Evolutionary conservation across 139 green algal species (phyloP).

Genomic region (Axilococcus clingmanii): DNA sequence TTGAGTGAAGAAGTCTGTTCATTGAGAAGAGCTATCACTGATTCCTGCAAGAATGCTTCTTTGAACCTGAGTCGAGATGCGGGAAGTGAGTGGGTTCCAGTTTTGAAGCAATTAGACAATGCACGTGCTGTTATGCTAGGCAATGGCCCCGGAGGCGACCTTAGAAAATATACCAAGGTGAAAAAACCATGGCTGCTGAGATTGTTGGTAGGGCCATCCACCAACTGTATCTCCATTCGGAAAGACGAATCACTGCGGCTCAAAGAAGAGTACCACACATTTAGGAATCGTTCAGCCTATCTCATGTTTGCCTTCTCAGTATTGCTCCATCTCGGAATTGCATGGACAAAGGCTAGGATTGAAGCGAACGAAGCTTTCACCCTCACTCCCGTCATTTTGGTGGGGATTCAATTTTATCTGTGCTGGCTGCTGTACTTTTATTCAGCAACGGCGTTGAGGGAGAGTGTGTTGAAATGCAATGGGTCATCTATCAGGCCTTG

Average conservation of each 20-base stretch:
- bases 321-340: conserved; percentile 35
- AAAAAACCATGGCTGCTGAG: conserved; percentile 43
- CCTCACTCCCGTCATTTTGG: conserved; percentile 58
- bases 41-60: conserved; percentile 1
- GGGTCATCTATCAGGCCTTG: conserved; percentile 82
- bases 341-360: conserved; percentile 23
- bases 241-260: conserved; percentile 36
- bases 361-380: conserved; percentile 23
- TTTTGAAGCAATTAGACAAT: conserved; percentile 29
- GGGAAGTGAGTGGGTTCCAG: background rate
- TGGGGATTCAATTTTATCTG: conserved; percentile 71
- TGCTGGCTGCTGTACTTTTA: conserved; percentile 94
- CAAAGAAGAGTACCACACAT: conserved; percentile 88
- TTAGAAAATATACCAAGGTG: conserved; percentile 49
- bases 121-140: conserved; percentile 38
- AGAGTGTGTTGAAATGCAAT: conserved; percentile 90
- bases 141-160: conserved; percentile 54
- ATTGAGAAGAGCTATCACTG: background rate
- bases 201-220: conserved; percentile 46
- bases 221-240: conserved; percentile 40
- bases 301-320: conserved; percentile 28
- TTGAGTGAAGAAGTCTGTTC: conserved; percentile 54
- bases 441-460: conserved; percentile 73
- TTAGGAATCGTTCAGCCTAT: conserved; percentile 53
- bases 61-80: background rate